phyloP scores from a whole-genome alignment of 2,329 filamentous ascomycete species.

The Colletotrichum incanum region DNA sequence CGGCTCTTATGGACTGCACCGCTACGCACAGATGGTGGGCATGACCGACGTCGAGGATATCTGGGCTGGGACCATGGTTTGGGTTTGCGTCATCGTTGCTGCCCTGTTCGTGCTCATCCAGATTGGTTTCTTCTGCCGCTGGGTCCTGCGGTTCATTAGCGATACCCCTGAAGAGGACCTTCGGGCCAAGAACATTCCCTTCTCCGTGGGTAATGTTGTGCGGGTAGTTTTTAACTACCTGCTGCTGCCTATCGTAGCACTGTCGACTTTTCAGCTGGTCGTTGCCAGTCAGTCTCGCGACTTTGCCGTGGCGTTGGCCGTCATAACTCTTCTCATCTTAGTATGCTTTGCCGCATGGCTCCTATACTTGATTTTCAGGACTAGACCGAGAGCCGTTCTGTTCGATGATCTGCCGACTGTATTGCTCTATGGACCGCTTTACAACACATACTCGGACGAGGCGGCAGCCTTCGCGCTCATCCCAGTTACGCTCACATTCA shows the following conservation, averaged over 20 bases:
- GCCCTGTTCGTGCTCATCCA: slow-evolving; percentile 80
- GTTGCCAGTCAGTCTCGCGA: slow-evolving; percentile 78
- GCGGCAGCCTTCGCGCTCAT: slow-evolving; percentile 92
- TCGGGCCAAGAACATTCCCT: slow-evolving; percentile 91
- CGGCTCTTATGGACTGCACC: slow-evolving; percentile 84
- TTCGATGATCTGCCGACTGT: slow-evolving; percentile 96
- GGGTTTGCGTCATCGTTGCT: slow-evolving; percentile 84
- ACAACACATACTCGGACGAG: slow-evolving; percentile 97
- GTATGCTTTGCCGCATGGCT: slow-evolving; percentile 84
- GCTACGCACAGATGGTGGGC: slow-evolving; percentile 85
- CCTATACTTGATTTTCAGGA: slow-evolving; percentile 83
- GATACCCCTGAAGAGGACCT: slow-evolving; percentile 88
- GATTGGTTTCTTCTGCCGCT: slow-evolving; percentile 82
- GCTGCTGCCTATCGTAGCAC: slow-evolving; percentile 85
- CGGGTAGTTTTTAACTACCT: slow-evolving; percentile 95
- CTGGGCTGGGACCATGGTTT: slow-evolving; percentile 95
- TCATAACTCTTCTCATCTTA: slow-evolving; percentile 80
- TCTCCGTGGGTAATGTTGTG: slow-evolving; percentile 83
- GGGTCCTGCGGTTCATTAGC: slow-evolving; percentile 80
- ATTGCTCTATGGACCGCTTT: slow-evolving; percentile 90
- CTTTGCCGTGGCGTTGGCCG: slow-evolving; percentile 82
- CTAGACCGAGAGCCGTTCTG: slow-evolving; percentile 86
- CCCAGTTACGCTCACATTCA: slow-evolving; percentile 86
- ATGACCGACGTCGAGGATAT: slow-evolving; percentile 84
- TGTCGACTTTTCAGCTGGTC: slow-evolving; percentile 94